Conservation (phyloP, 306 rosid species). For the Vigna radiata region DNA sequence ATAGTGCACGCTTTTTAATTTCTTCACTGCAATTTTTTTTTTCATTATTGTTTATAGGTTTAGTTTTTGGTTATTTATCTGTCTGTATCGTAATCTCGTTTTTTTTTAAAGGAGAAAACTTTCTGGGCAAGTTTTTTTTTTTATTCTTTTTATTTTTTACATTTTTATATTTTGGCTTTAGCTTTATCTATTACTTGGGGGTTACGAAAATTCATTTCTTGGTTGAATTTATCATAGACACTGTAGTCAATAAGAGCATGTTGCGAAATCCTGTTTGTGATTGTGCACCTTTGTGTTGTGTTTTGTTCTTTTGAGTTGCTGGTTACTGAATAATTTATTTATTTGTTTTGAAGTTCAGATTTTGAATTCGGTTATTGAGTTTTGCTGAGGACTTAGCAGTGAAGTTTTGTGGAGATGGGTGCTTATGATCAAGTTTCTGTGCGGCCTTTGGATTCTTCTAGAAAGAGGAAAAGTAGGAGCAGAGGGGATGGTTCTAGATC, state of each 20-base stretch:
- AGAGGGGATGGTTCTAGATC: constrained; percentile 58
- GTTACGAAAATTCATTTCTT: constrained; percentile 20
- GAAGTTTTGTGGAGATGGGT: constrained; percentile 53
- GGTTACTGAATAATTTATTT: not conserved
- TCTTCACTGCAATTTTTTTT: not conserved
- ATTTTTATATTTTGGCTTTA: not conserved
- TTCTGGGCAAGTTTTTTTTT: constrained; percentile 10
- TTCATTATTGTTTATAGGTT: not conserved
- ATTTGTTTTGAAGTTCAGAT: constrained; percentile 43
- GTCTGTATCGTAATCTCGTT: not conserved
- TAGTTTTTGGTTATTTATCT: not conserved
- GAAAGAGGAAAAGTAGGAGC: constrained; percentile 83
- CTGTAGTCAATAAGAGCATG: not conserved
- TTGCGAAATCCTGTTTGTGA: not conserved
- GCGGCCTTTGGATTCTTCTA: constrained; percentile 53
- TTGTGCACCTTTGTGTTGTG: not conserved
- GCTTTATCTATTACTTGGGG: constrained; percentile 46
- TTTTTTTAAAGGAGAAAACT: not conserved
- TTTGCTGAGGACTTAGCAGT: not conserved
- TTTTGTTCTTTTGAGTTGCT: constrained; percentile 4
- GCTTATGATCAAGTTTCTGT: constrained; percentile 50
- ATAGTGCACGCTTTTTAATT: not conserved
- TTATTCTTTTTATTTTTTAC: too few species aligned
- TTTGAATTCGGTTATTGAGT: constrained; percentile 27
- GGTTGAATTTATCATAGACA: not conserved